Percentiles rank a stretch among this genome's conserved stretches.
These are phyloP conservation scores for Calvatia gigantea DNA, from an alignment of 768 basidiomycete species.

Conservation along the genomic window DNA sequence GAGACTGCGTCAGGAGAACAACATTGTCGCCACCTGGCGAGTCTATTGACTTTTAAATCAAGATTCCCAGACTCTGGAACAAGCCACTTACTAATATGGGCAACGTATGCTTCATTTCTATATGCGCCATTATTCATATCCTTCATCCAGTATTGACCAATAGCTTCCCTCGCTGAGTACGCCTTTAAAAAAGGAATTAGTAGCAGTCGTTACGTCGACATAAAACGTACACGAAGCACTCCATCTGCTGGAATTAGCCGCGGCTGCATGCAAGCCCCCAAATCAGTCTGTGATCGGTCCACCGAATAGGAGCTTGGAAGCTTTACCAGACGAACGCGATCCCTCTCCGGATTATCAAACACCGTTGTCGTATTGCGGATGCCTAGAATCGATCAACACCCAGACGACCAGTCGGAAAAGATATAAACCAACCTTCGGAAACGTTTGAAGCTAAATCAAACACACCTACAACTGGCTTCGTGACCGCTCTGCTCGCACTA, in stretches of 20 bases:
- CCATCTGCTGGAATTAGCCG: conserved; percentile 85
- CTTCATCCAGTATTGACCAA: conserved; percentile 96
- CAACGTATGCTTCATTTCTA: conserved; percentile 82
- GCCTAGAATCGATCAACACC: conserved; percentile 38
- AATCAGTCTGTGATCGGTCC: neutral
- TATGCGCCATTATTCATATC: conserved; percentile 89
- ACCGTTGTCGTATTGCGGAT: conserved; percentile 99
- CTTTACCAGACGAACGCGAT: conserved; percentile 76
- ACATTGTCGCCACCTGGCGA: conserved; percentile 78
- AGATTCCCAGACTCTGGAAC: neutral
- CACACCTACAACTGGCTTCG: conserved; percentile 95
- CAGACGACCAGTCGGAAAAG: neutral
- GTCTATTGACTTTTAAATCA: conserved; percentile 36
- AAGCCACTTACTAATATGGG: conserved; percentile 73
- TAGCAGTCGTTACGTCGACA: neutral
- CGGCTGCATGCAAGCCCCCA: conserved; percentile 56
- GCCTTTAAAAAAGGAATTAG: conserved; percentile 44
- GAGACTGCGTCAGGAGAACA: conserved; percentile 72
- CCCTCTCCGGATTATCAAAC: conserved; percentile 88
- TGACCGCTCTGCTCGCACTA: conserved; percentile 63
- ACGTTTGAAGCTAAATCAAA: conserved; percentile 96
- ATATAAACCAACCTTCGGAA: conserved; percentile 65
- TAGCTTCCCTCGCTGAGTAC: conserved; percentile 84
- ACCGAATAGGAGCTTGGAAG: conserved; percentile 4
- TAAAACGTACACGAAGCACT: conserved; percentile 68